Evolutionary conservation across 805 yeast species (phyloP).

Genomic region (Saturnispora halmiae): DNA sequence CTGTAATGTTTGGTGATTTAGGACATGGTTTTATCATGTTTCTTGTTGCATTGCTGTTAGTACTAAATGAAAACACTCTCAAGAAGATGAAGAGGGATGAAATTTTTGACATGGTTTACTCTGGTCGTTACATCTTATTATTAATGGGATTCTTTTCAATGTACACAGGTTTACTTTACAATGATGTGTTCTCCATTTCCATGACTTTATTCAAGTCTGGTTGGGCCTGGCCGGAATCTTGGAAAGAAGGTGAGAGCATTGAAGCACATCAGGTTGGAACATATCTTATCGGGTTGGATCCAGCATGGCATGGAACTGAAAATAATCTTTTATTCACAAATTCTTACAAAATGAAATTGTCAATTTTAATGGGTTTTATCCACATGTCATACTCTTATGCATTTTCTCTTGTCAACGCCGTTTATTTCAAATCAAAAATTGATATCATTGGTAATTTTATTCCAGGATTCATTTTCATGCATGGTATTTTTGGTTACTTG

Average conservation of each 20-base stretch:
- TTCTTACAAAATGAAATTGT: conserved; percentile 95
- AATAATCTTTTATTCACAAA: conserved; percentile 83
- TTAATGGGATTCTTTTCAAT: conserved; percentile 93
- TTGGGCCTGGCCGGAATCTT: conserved; percentile 85
- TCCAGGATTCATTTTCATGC: conserved; percentile 70
- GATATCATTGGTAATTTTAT: conserved; percentile 66
- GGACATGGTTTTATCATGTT: conserved; percentile 90
- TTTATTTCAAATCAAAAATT: conserved; percentile 47
- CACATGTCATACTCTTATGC: conserved; percentile 87
- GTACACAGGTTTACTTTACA: conserved; percentile 90
- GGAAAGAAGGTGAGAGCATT: conserved; percentile 60
- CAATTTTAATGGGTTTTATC: conserved; percentile 85
- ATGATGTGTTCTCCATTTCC: conserved; percentile 86
- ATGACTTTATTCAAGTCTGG: conserved; percentile 84
- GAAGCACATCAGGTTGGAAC: conserved; percentile 58
- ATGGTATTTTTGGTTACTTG: conserved; percentile 64
- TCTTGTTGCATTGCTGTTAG: conserved; percentile 61
- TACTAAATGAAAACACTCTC: conserved; percentile 64
- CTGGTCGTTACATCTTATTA: conserved; percentile 83
- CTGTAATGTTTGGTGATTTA: conserved; percentile 97
- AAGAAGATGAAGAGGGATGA: conserved; percentile 73
- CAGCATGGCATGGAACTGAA: conserved; percentile 96
- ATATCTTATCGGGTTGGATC: conserved; percentile 83
- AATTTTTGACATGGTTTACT: conserved; percentile 91
- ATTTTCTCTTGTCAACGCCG: conserved; percentile 53